Percentiles rank a stretch among this genome's conserved stretches.
These are phyloP conservation scores for Stagonosporopsis rhizophila DNA, from an alignment of 2,329 filamentous ascomycete species.

Conservation along the genomic window DNA sequence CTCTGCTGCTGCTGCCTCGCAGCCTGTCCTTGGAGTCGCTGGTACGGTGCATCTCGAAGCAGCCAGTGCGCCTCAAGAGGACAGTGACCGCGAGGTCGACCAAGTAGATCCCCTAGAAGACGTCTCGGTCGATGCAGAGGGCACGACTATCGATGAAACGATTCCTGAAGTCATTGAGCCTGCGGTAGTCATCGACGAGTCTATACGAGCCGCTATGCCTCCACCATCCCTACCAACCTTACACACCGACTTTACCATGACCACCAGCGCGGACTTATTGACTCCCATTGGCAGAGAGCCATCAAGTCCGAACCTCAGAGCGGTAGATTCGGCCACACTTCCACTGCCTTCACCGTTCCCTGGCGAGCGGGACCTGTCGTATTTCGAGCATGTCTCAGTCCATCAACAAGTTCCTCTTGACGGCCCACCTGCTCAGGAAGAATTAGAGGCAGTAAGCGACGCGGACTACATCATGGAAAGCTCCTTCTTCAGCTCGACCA, in stretches of 20 bases:
- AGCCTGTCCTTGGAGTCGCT: not conserved
- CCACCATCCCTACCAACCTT: constrained; percentile 39
- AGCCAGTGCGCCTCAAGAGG: constrained; percentile 5
- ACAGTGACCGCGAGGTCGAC: constrained; percentile 1
- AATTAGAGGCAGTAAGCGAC: constrained; percentile 24
- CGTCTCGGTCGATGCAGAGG: not conserved
- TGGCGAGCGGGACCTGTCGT: constrained; percentile 40
- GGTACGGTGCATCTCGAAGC: not conserved
- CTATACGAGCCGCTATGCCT: constrained; percentile 36
- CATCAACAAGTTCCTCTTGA: constrained; percentile 9
- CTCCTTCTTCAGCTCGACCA: constrained; percentile 46
- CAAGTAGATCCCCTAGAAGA: constrained; percentile 1
- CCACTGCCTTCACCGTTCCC: constrained; percentile 51
- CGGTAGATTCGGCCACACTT: constrained; percentile 45
- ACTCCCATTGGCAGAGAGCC: constrained; percentile 45
- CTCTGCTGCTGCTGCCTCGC: not conserved
- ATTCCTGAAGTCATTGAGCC: not conserved
- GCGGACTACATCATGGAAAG: constrained; percentile 39
- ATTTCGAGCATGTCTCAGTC: constrained; percentile 33
- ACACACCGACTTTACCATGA: constrained; percentile 28
- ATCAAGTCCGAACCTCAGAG: constrained; percentile 43
- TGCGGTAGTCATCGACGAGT: not conserved
- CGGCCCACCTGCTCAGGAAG: not conserved
- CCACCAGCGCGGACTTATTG: constrained; percentile 24
- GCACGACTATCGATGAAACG: constrained; percentile 10